Percentiles rank a stretch among this genome's conserved stretches.
Conservation (phyloP, 140 eudicot species). For the Ambrosia hybrid region DNA sequence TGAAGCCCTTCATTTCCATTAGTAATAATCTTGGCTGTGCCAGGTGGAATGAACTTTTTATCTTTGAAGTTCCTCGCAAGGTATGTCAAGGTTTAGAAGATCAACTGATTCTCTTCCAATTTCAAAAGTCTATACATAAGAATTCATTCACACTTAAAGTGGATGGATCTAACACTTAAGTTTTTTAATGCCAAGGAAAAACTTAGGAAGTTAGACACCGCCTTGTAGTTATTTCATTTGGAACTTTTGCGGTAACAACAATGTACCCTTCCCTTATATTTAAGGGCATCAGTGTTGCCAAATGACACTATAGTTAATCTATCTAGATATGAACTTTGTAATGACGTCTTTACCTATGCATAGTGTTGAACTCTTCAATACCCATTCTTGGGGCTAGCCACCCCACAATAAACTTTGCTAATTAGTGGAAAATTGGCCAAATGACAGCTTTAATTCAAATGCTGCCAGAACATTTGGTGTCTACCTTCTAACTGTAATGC, state of each 20-base stretch:
- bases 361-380: neutral
- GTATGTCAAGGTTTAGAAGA: constrained; percentile 36
- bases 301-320: neutral
- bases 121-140: constrained; percentile 1
- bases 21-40: constrained; percentile 62
- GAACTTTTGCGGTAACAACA: constrained; percentile 2
- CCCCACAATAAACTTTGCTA: no score
- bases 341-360: neutral
- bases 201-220: no score
- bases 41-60: constrained; percentile 91
- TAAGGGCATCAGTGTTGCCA: neutral
- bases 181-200: no score
- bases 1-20: constrained; percentile 51
- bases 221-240: neutral
- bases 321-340: constrained; percentile 1
- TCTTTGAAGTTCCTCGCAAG: constrained; percentile 97
- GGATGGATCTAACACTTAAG: neutral
- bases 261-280: neutral
- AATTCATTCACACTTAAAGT: neutral
- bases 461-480: no score
- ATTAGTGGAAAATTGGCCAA: no score
- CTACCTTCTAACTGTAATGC: constrained; percentile 2
- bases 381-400: no score
- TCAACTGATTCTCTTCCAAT: constrained; percentile 14
- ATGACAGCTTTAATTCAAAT: no score